Evolutionary conservation across 1,139 yeast species (phyloP).

Genomic region (Lodderomyces oxycetoniae): DNA sequence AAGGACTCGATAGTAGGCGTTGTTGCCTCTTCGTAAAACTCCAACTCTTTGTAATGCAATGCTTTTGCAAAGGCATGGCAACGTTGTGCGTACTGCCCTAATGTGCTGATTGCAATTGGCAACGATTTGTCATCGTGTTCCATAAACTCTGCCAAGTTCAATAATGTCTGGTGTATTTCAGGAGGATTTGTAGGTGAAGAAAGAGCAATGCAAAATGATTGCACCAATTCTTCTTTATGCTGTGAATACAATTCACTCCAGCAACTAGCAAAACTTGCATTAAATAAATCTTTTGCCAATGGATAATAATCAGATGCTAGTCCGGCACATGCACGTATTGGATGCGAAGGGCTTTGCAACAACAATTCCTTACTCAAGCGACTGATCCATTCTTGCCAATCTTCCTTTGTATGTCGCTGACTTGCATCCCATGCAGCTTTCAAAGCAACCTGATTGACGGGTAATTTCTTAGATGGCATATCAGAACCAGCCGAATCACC

Average conservation of each 20-base stretch:
- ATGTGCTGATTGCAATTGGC: constrained; percentile 82
- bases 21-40: constrained; percentile 88
- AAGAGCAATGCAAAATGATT: constrained; percentile 79
- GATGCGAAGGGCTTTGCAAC: constrained; percentile 92
- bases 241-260: constrained; percentile 94
- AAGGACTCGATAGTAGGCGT: constrained; percentile 90
- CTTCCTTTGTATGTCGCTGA: constrained; percentile 85
- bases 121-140: constrained; percentile 95
- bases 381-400: constrained; percentile 98
- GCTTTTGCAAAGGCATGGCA: constrained; percentile 99
- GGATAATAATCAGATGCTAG: constrained; percentile 87
- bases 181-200: constrained; percentile 93
- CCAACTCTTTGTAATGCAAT: constrained; percentile 89
- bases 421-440: constrained; percentile 91
- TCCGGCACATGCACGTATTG: constrained; percentile 88
- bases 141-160: constrained; percentile 92
- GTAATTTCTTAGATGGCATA: constrained; percentile 67
- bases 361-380: constrained; percentile 79
- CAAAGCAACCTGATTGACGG: constrained; percentile 71
- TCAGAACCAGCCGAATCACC: constrained; percentile 64
- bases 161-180: constrained; percentile 83
- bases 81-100: constrained; percentile 90
- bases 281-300: constrained; percentile 84
- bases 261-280: constrained; percentile 92
- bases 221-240: constrained; percentile 85